These are phyloP conservation scores for Allium fistulosum DNA, from an alignment of 106 monocot species.

Conservation along the genomic window DNA sequence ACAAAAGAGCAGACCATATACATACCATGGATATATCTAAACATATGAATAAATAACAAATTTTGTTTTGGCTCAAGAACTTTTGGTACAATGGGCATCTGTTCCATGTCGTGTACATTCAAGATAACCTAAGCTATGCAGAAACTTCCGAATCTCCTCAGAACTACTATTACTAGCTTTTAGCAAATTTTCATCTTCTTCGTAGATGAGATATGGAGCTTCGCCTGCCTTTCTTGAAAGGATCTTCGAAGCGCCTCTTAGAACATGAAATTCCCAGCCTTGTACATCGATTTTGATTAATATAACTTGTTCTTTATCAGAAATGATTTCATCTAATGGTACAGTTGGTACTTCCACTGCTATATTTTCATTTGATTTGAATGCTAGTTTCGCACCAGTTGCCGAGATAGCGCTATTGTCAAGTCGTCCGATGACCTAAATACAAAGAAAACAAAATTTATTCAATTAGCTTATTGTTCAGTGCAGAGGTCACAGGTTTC, in stretches of 20 bases:
- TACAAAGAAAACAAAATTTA: no score
- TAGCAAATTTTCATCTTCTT: slow-evolving; percentile 81
- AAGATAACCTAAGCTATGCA: slow-evolving; percentile 54
- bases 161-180: slow-evolving; percentile 76
- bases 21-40: no score
- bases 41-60: no score
- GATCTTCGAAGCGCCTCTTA: slow-evolving; percentile 60
- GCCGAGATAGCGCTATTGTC: slow-evolving; percentile 96
- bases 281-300: slow-evolving; percentile 89
- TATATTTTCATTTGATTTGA: slow-evolving; percentile 81
- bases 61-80: background rate
- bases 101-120: slow-evolving; percentile 53
- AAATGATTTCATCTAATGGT: slow-evolving; percentile 76
- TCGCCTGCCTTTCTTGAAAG: slow-evolving; percentile 58
- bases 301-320: slow-evolving; percentile 15
- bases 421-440: slow-evolving; percentile 84
- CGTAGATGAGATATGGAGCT: slow-evolving; percentile 92
- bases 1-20: background rate
- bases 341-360: slow-evolving; percentile 59
- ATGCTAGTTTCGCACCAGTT: slow-evolving; percentile 78
- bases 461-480: no score
- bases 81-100: slow-evolving; percentile 68
- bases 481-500: no score
- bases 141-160: slow-evolving; percentile 44
- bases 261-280: slow-evolving; percentile 90